Evolutionary conservation across 306 rosid species (phyloP).

Genomic region (Ormosia emarginata): DNA sequence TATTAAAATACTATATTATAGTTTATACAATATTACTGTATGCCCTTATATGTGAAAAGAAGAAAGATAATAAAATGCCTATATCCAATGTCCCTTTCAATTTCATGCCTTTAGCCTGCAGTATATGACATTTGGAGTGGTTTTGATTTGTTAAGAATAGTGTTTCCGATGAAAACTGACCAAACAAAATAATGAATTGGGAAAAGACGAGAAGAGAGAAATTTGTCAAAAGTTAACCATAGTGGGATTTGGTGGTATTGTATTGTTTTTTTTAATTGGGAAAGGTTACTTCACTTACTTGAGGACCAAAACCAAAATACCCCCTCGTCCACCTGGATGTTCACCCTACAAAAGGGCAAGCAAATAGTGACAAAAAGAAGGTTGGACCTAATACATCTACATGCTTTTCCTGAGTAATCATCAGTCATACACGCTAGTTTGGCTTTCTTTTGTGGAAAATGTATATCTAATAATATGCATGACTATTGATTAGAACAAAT

Average conservation of each 20-base stretch:
- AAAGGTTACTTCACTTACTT: constrained; percentile 13
- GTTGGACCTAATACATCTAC: constrained; percentile 30
- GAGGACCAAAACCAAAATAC: constrained; percentile 27
- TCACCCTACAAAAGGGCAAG: constrained; percentile 44
- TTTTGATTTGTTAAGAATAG: constrained; percentile 31
- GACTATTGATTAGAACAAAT: neutral
- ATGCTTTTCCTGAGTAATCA: constrained; percentile 5
- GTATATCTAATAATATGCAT: neutral
- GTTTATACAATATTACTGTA: neutral
- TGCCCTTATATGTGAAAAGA: constrained; percentile 2
- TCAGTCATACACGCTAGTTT: neutral
- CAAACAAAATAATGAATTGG: neutral
- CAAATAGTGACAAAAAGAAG: constrained; percentile 59
- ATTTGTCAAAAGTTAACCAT: constrained; percentile 40
- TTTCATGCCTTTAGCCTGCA: neutral
- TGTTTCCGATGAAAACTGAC: constrained; percentile 18
- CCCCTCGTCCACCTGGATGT: neutral
- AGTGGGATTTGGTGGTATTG: constrained; percentile 68
- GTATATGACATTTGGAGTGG: constrained; percentile 23
- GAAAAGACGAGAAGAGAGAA: constrained; percentile 1
- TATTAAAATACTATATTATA: no score
- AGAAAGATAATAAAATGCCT: neutral
- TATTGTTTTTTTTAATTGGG: constrained; percentile 23
- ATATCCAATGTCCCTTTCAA: constrained; percentile 21
- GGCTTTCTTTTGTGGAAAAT: neutral